These are phyloP conservation scores for Trypanosoma scelopori DNA, from an alignment of 208 protist species.

Conservation along the genomic window DNA sequence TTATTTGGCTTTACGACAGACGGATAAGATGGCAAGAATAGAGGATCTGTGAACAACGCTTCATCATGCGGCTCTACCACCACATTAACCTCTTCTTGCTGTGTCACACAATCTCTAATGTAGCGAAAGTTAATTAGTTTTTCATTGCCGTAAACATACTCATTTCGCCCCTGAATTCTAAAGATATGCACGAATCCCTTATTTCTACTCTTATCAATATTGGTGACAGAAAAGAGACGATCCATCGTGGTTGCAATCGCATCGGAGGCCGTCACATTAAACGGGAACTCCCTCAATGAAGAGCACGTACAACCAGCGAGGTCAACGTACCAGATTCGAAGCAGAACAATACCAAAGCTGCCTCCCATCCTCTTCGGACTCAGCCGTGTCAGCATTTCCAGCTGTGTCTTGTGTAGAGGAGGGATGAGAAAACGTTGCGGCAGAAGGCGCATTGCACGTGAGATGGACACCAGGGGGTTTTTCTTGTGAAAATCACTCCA, in stretches of 20 bases:
- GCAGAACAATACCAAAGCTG: constrained; percentile 28
- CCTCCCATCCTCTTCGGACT: constrained; percentile 23
- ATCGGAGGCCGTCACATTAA: constrained; percentile 48
- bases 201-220: constrained; percentile 28
- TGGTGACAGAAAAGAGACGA: constrained; percentile 29
- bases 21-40: constrained; percentile 47
- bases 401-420: constrained; percentile 40
- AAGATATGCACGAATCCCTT: constrained; percentile 44
- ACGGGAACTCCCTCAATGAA: constrained; percentile 44
- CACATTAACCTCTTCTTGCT: constrained; percentile 48
- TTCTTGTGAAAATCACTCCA: constrained; percentile 47
- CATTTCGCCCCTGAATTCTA: constrained; percentile 52
- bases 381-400: constrained; percentile 38
- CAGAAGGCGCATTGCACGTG: constrained; percentile 44
- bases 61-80: constrained; percentile 40
- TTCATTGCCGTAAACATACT: constrained; percentile 61
- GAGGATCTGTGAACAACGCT: constrained; percentile 31
- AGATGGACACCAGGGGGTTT: constrained; percentile 32
- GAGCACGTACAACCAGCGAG: constrained; percentile 43
- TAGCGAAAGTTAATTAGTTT: constrained; percentile 57
- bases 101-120: constrained; percentile 54
- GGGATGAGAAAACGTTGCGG: constrained; percentile 41
- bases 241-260: constrained; percentile 42
- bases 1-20: constrained; percentile 30
- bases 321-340: constrained; percentile 55